Base-by-base conservation (phyloP, 192 early-diverging fungal species). In the Entomortierella chlamydospora region DNA sequence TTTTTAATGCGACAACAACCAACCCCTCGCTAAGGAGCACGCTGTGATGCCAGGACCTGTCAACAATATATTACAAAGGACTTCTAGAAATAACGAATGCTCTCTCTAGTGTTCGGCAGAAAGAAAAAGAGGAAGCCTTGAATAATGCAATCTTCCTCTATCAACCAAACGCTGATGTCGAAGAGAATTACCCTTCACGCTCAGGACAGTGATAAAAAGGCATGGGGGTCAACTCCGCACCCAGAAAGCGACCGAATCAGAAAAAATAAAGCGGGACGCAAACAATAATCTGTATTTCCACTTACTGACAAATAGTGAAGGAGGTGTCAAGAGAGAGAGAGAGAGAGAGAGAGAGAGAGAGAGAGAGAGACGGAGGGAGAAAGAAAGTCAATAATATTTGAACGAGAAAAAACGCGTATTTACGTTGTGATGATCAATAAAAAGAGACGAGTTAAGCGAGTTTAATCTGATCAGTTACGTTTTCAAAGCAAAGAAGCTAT, bases 151-250 rank as follows among this genome's bases (percentile, higher is more conserved):
- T 61, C 55, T 66, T 33, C 25, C 64, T 66, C 50, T 12, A 55
- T 42, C 52, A 5, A 39, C 54, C 64, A 66, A 66, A 66, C 52
- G 64, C 64, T 66, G 39, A 31, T 66, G 52, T 37, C 55, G 64
- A 66, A 56, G 64, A 66, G 52, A 55, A 45, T 66, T 56, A 56
- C 49, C 64, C 64, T 57, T 66, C 53, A 66, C 64, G 64, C 64
- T 56, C 18, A 55, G 54, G 28, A 52, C 64, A 66, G 64, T 66
- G 64, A 66, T 57, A n/a, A 66, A 66, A 66, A 55, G 64, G 64
- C 39, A 66, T 66, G 64, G 64, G 54, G 53, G 64, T 66, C 64
- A 66, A 45, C 64, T 52, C 55, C 64, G 64, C 37, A 66, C 64
- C 64, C 64, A 29, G 54, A 66, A 66, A 56, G 64, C 64, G 64